Evolutionary conservation across 2,329 filamentous ascomycete genomes (phyloP).

Genomic region (Trichoderma lentiforme): DNA sequence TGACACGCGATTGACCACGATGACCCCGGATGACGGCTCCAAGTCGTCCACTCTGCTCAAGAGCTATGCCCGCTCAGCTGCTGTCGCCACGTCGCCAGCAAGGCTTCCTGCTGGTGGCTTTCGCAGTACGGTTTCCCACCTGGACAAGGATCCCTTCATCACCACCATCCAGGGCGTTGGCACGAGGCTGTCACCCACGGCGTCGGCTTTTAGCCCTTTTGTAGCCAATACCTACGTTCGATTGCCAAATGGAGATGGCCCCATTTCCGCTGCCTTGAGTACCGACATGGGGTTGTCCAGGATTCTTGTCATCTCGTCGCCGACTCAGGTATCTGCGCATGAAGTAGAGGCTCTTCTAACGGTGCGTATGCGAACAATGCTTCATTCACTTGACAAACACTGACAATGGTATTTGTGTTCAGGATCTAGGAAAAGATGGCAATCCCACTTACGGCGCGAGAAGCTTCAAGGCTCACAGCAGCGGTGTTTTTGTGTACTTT

Average conservation of each 20-base stretch:
- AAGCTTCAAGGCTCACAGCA: conserved; percentile 35
- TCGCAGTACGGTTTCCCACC: conserved; percentile 24
- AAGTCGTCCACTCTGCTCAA: conserved; percentile 40
- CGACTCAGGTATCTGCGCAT: conserved; percentile 28
- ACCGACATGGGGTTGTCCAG: conserved; percentile 45
- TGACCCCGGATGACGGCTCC: conserved; percentile 58
- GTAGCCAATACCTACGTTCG: conserved; percentile 20
- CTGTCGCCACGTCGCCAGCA: conserved; percentile 31
- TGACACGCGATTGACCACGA: conserved; percentile 60
- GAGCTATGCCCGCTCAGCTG: conserved; percentile 29
- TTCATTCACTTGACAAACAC: not conserved
- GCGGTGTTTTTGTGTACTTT: conserved; percentile 54
- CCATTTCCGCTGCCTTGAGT: conserved; percentile 40
- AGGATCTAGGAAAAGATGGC: conserved; percentile 40
- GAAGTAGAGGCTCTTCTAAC: conserved; percentile 45
- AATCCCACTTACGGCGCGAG: conserved; percentile 37
- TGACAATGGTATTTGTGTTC: conserved; percentile 15
- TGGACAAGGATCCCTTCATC: conserved; percentile 55
- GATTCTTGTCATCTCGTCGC: conserved; percentile 41
- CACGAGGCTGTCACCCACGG: conserved; percentile 59
- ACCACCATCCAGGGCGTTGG: conserved; percentile 34
- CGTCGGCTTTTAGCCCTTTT: conserved; percentile 57
- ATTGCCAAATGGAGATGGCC: conserved; percentile 24
- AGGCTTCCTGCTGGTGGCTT: conserved; percentile 28
- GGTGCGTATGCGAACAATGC: conserved; percentile 35